Conservation (phyloP, 192 early-diverging fungal genomes). For the Backusella sp. region DNA sequence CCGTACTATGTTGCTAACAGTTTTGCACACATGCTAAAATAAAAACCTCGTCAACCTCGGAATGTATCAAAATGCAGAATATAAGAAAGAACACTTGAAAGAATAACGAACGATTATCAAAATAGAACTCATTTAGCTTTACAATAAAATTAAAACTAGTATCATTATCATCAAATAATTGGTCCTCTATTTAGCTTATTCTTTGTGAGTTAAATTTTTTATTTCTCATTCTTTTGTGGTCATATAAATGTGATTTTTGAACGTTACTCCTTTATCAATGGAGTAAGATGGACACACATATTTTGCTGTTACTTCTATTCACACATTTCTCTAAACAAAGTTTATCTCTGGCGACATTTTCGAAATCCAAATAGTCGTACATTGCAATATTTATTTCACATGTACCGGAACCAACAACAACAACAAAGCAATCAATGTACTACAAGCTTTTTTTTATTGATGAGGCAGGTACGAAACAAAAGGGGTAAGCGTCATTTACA, state of each 20-base stretch:
- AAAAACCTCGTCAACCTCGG: constrained; percentile 21
- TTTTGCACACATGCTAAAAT: constrained; percentile 70
- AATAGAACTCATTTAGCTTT: neutral
- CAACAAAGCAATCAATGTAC: neutral
- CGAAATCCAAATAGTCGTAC: neutral
- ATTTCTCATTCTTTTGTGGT: too few species aligned
- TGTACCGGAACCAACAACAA: neutral
- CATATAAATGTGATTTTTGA: too few species aligned
- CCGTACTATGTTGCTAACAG: constrained; percentile 83
- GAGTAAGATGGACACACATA: too few species aligned
- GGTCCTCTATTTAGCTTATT: too few species aligned
- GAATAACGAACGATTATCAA: neutral
- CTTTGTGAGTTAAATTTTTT: too few species aligned
- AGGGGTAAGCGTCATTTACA: too few species aligned
- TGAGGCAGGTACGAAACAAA: neutral
- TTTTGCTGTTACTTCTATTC: neutral
- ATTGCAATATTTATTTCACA: neutral
- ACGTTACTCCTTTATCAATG: too few species aligned
- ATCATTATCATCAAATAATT: neutral
- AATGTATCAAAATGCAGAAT: neutral
- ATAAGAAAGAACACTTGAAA: neutral
- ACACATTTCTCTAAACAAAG: neutral
- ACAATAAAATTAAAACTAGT: neutral
- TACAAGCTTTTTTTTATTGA: neutral
- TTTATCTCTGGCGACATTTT: neutral